Evolutionary conservation across 208 protist genomes (phyloP), one percentile per base, ranked within the genome.

Genomic region (Acanthamoeba royreba): DNA sequence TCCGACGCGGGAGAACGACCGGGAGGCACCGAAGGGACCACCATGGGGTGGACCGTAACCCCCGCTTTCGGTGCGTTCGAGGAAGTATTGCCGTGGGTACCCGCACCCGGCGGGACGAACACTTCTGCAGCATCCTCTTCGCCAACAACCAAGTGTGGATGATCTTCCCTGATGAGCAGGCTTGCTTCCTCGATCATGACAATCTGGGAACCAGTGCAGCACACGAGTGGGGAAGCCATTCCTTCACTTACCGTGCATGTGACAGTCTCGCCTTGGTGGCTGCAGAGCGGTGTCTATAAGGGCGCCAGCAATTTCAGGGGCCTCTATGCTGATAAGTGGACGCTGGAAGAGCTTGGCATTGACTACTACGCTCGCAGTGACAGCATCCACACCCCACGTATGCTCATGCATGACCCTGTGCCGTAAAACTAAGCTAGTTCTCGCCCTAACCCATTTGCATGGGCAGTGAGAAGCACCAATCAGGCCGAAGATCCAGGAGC

Each of bases 401-500:
- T n/a, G n/a, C n/a, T n/a, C n/a, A n/a, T n/a, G n/a, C n/a, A n/a
- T n/a, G n/a, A n/a, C n/a, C n/a, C n/a, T n/a, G n/a, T n/a, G n/a
- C n/a, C n/a, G n/a, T n/a, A n/a, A n/a, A n/a, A n/a, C n/a, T n/a
- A n/a, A n/a, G n/a, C n/a, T n/a, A n/a, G n/a, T n/a, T n/a, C n/a
- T n/a, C n/a, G n/a, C n/a, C n/a, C n/a, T n/a, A n/a, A n/a, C n/a
- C n/a, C 0, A 40, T 79, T 79, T 43, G 66, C 25, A 17, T 1
- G 0, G 38, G 28, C 90, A 47, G 66, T 93, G 63, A 3, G 90
- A 33, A 93, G 90, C 69, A 61, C 55, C 66, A 93, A 93, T 33
- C 90, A 93, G 40, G 90, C 66, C 2, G 77, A 93, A 22, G 90
- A 93, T n/a, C 90, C 90, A 31, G 90, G 90, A 3, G 77, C 90